These are phyloP conservation scores for Aureobasidium sp. DNA, from an alignment of 2,329 filamentous ascomycete genomes.

Conservation along the genomic window DNA sequence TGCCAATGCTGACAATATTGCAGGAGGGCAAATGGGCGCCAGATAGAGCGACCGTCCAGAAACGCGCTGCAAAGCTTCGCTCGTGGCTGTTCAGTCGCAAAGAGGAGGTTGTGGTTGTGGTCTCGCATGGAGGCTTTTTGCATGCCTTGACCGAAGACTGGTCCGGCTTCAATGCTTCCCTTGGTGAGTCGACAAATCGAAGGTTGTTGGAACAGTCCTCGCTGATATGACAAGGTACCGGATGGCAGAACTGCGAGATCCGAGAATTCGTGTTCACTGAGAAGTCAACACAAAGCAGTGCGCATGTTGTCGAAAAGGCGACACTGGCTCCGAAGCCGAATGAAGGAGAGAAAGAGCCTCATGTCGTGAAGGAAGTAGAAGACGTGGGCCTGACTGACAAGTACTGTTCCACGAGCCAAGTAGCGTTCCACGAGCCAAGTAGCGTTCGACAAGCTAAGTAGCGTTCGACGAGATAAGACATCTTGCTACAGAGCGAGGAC, in stretches of 20 bases:
- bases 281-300: not conserved
- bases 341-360: not conserved
- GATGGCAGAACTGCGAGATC: conserved; percentile 7
- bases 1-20: not conserved
- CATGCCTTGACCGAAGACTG: conserved; percentile 83
- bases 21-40: conserved; percentile 36
- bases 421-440: not conserved
- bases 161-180: conserved; percentile 39
- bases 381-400: not conserved
- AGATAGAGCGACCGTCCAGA: conserved; percentile 44
- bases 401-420: not conserved
- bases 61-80: conserved; percentile 54
- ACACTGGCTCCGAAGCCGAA: not conserved
- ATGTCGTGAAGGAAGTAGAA: not conserved
- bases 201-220: not conserved
- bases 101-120: conserved; percentile 62
- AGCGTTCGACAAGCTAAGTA: not conserved
- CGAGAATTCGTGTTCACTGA: not conserved
- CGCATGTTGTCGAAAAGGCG: not conserved
- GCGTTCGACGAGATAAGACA: not conserved
- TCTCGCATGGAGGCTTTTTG: conserved; percentile 75
- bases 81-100: conserved; percentile 43
- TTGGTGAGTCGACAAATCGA: not conserved
- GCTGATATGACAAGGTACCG: not conserved
- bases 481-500: not conserved